Base-by-base conservation (phyloP, 768 basidiomycete genomes). In the Tylopilus subfusipes region DNA sequence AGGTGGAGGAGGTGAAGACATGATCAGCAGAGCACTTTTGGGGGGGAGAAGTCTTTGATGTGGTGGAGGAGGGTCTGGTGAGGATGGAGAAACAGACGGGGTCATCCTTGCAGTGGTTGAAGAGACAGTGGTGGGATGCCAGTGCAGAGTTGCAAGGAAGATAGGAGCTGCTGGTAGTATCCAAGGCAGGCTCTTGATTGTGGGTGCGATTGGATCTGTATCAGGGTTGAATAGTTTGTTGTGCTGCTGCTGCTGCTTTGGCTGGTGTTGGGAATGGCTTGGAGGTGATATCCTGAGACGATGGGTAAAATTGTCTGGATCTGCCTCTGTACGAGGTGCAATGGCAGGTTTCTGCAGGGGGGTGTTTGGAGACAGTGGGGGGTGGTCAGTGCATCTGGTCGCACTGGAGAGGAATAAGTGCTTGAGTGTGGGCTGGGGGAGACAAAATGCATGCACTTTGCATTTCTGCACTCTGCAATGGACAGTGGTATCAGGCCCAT, bases 21-120 rank as follows among this genome's bases (percentile, higher is more conserved):
- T 85, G 83, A 63, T 90, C 89, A 25, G 76, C 82, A n/a, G n/a
- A n/a, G n/a, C n/a, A n/a, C n/a, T n/a, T n/a, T n/a, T n/a, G n/a
- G 1, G 86, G 75, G 8, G 82, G 81, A 0, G 75, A 60, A 0
- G 79, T 76, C 8, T 79, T 79, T 38, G 66, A 65, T 48, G 62
- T 65, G 47, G 9, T 64, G 56, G 43, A n/a, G n/a, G n/a, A 65
- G 10, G 85, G 79, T 39, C 84, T 80, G 5, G 82, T 73, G 33
- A 83, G 78, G 31, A 85, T 80, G 36, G 82, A 75, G 71, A 98
- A 98, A 11, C 88, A 82, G 30, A 93, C 82, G 0, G 97, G 93
- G 68, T 98, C 92, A 68, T 98, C 90, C 63, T 91, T 85, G 36
- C 90, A 79, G 55, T 90, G 91, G 66, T 98, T 93, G 54, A 93